Conservation (phyloP, 805 yeast species). For the Brettanomyces sp. region DNA sequence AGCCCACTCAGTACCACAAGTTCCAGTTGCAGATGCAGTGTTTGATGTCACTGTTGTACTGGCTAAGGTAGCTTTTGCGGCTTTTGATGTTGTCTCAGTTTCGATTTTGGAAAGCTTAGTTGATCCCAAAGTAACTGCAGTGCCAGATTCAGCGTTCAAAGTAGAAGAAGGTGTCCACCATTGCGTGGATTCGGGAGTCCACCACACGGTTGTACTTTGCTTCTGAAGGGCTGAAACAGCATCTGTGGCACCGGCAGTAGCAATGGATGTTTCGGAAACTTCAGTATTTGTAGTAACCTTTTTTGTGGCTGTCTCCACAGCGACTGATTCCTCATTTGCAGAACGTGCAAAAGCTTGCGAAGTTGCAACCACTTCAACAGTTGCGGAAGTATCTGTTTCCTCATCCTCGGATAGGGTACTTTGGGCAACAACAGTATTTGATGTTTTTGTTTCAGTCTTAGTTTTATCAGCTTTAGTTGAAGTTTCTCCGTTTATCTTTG, state of each 20-base stretch:
- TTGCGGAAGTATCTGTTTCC: background rate
- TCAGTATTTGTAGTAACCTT: background rate
- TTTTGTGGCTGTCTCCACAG: background rate
- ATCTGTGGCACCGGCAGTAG: slow-evolving; percentile 2
- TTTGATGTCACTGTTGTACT: slow-evolving; percentile 1
- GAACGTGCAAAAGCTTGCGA: background rate
- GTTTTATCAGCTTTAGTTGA: slow-evolving; percentile 1
- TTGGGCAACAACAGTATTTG: too few species aligned
- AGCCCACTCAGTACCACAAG: slow-evolving; percentile 20
- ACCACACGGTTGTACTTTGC: slow-evolving; percentile 2
- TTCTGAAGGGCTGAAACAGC: too few species aligned
- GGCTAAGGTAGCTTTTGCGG: background rate
- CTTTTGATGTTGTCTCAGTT: too few species aligned
- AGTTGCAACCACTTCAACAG: background rate
- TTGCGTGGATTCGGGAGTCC: slow-evolving; percentile 1
- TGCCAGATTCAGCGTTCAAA: background rate
- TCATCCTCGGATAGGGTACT: too few species aligned
- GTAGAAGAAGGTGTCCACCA: background rate
- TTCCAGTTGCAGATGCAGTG: slow-evolving; percentile 4
- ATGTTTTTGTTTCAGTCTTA: too few species aligned
- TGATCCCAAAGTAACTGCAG: too few species aligned
- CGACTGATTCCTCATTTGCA: background rate
- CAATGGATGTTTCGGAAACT: background rate
- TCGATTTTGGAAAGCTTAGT: too few species aligned
- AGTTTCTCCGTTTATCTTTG: background rate